Conservation (phyloP, 306 rosid species). For the Luffa acutangula region DNA sequence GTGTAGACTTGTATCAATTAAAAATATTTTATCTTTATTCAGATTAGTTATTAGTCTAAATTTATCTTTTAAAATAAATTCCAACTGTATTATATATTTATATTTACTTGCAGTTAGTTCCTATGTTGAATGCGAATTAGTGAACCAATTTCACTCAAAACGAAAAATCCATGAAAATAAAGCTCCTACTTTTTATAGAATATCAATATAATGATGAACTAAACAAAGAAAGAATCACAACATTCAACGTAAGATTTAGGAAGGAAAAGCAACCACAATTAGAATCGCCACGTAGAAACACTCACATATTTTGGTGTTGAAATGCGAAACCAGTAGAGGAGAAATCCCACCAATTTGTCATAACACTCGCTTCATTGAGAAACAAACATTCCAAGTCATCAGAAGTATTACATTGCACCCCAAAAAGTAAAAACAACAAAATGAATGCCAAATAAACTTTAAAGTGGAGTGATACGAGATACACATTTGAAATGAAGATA, state of each 20-base stretch:
- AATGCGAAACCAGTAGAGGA: constrained; percentile 82
- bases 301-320: constrained; percentile 54
- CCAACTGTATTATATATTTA: not conserved
- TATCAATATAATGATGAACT: not conserved
- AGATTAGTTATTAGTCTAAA: not conserved
- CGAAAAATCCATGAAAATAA: not conserved
- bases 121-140: not conserved
- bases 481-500: not conserved
- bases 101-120: not conserved
- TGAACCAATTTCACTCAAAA: not conserved
- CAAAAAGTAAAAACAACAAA: not conserved
- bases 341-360: constrained; percentile 66
- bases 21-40: not conserved
- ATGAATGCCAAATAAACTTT: not conserved
- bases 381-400: not conserved
- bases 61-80: not conserved
- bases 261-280: not conserved
- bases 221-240: not conserved
- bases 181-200: not conserved
- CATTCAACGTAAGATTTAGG: not conserved
- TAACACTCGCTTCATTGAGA: constrained; percentile 58
- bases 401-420: not conserved
- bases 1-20: not conserved
- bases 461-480: not conserved
- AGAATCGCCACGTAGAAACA: not conserved